A percentile compares a stretch with the other conserved stretches of the same genome.
These are phyloP conservation scores for Saturnispora halmiae DNA, from an alignment of 805 yeast species.

Conservation along the genomic window DNA sequence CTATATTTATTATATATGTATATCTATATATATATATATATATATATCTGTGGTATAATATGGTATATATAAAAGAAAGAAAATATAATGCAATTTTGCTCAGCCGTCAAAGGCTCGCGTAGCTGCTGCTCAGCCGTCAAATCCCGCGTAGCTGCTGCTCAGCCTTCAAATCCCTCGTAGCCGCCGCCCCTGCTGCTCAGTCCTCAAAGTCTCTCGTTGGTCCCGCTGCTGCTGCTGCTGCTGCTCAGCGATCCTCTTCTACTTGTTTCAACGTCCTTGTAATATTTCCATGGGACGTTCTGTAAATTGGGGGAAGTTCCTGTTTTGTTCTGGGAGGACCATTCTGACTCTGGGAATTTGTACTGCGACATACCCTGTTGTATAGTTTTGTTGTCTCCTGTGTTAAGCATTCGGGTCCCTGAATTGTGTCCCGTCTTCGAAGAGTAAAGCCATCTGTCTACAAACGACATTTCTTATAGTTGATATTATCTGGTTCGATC, in stretches of 20 bases:
- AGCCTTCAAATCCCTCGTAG: no score
- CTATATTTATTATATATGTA: no score
- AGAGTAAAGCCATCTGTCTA: constrained; percentile 30
- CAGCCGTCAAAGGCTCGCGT: no score
- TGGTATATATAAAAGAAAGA: no score
- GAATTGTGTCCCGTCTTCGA: constrained; percentile 15
- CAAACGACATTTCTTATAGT: constrained; percentile 15
- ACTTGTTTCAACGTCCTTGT: constrained; percentile 8
- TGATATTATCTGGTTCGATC: background rate
- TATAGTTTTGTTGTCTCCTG: constrained; percentile 19
- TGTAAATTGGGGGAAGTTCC: constrained; percentile 23
- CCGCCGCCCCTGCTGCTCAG: no score
- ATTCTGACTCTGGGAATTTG: constrained; percentile 18
- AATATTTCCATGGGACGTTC: constrained; percentile 27
- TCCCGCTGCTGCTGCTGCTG: no score
- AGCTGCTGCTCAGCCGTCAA: no score
- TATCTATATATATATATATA: no score
- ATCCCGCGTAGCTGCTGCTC: no score
- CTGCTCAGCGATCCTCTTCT: background rate
- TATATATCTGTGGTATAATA: no score
- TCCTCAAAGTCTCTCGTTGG: no score
- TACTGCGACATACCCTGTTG: constrained; percentile 10
- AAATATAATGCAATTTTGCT: no score
- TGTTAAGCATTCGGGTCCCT: constrained; percentile 18
- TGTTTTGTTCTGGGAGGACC: constrained; percentile 7